Percentiles rank a stretch among this genome's conserved stretches.
Conservation (phyloP, 306 rosid species). For the Hylodesmum podocarpum region DNA sequence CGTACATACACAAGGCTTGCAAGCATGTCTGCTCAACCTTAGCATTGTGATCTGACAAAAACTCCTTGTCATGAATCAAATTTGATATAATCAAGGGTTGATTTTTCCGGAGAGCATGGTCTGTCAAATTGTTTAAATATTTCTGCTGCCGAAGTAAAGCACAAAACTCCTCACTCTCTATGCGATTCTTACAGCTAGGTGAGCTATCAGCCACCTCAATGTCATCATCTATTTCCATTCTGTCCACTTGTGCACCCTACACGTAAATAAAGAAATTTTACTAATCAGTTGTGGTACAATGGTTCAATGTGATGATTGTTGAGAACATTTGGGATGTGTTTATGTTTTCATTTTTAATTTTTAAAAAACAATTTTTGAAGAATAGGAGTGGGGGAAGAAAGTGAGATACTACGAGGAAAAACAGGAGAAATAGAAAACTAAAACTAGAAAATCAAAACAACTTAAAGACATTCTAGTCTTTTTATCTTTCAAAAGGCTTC, state of each 20-base stretch:
- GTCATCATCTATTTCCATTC: constrained; percentile 48
- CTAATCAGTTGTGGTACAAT: background rate
- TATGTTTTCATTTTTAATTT: background rate
- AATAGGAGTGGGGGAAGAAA: background rate
- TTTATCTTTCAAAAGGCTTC: too few relatives aligned
- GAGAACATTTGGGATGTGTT: background rate
- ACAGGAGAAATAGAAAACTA: background rate
- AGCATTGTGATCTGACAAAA: constrained; percentile 45
- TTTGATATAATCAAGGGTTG: constrained; percentile 75
- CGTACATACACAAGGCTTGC: constrained; percentile 74
- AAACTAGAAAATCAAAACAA: background rate
- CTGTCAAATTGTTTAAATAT: constrained; percentile 68
- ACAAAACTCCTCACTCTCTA: constrained; percentile 55
- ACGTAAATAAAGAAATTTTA: constrained; percentile 24
- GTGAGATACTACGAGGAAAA: background rate
- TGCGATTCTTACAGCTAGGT: constrained; percentile 47
- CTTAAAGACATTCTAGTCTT: background rate
- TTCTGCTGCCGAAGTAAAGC: constrained; percentile 74
- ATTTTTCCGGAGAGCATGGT: constrained; percentile 80
- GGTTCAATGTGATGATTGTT: background rate
- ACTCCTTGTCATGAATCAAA: constrained; percentile 62
- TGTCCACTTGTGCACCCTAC: constrained; percentile 79
- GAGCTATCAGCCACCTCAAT: constrained; percentile 51
- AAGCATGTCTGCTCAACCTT: constrained; percentile 80
- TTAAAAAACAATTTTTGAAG: background rate